Conservation (phyloP, 2,329 filamentous ascomycete species). For the Dissoconium aciculare region DNA sequence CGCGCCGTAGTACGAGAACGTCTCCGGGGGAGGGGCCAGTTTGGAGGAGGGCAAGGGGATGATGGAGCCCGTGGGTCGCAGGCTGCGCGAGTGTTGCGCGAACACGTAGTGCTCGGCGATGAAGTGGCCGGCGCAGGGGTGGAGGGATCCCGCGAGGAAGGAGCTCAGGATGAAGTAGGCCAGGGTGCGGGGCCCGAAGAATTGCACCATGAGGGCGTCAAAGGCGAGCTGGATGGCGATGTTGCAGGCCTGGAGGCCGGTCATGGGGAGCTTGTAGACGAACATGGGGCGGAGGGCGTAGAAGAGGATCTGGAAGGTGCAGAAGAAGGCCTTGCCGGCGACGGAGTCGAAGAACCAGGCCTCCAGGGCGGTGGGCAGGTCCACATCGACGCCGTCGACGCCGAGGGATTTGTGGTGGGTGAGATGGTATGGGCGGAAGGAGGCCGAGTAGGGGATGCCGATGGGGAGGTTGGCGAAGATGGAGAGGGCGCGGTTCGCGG, state of each 20-base stretch:
- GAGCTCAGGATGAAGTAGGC: slow-evolving; percentile 77
- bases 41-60: slow-evolving; percentile 31
- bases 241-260: slow-evolving; percentile 71
- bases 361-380: slow-evolving; percentile 83
- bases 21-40: slow-evolving; percentile 57
- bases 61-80: slow-evolving; percentile 16
- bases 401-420: slow-evolving; percentile 98
- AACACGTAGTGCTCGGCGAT: slow-evolving; percentile 76
- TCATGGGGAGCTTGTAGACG: slow-evolving; percentile 79
- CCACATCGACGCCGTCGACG: slow-evolving; percentile 88
- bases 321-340: slow-evolving; percentile 95
- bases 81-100: slow-evolving; percentile 36
- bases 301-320: slow-evolving; percentile 98
- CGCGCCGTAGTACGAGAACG: slow-evolving; percentile 89
- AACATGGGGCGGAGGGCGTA: slow-evolving; percentile 94
- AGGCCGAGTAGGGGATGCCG: slow-evolving; percentile 87
- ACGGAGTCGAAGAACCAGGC: slow-evolving; percentile 88
- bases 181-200: slow-evolving; percentile 49
- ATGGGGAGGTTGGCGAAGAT: slow-evolving; percentile 94
- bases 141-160: slow-evolving; percentile 84
- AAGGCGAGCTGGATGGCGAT: slow-evolving; percentile 62
- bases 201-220: slow-evolving; percentile 52
- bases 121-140: slow-evolving; percentile 93
- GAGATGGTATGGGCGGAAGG: slow-evolving; percentile 92
- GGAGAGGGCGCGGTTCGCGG: slow-evolving; percentile 72